A percentile compares a stretch with the other conserved stretches of the same genome.
These are phyloP conservation scores for Theobroma cacao DNA, from an alignment of 345 rosid species.

Conservation along the genomic window DNA sequence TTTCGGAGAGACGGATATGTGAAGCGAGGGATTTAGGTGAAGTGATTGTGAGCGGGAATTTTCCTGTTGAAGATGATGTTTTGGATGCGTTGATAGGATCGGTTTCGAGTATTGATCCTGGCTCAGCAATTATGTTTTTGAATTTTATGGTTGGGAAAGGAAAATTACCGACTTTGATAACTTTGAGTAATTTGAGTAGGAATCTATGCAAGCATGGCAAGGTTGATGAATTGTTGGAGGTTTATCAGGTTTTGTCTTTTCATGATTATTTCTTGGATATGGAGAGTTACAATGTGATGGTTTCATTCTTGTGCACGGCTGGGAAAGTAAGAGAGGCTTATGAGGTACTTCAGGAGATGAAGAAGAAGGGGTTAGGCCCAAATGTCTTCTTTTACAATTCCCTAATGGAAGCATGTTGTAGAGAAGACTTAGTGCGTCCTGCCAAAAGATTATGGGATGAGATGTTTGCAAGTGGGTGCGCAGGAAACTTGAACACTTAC, in stretches of 20 bases:
- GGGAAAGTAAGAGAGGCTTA: slow-evolving; percentile 80
- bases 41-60: slow-evolving; percentile 64
- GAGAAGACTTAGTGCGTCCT: slow-evolving; percentile 77
- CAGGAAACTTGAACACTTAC: slow-evolving; percentile 61
- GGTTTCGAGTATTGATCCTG: slow-evolving; percentile 62
- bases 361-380: slow-evolving; percentile 63
- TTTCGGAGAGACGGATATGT: slow-evolving; percentile 41
- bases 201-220: slow-evolving; percentile 62
- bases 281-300: slow-evolving; percentile 57
- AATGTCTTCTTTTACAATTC: slow-evolving; percentile 61
- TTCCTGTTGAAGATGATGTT: slow-evolving; percentile 70
- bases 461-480: slow-evolving; percentile 77
- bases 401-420: slow-evolving; percentile 82
- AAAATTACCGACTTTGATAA: slow-evolving; percentile 53
- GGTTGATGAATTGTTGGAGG: slow-evolving; percentile 48
- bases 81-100: slow-evolving; percentile 68
- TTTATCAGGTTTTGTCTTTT: slow-evolving; percentile 46
- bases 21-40: slow-evolving; percentile 77
- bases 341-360: slow-evolving; percentile 73
- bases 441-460: slow-evolving; percentile 95
- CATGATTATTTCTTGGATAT: slow-evolving; percentile 49
- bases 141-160: slow-evolving; percentile 51
- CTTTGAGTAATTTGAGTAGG: slow-evolving; percentile 65
- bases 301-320: slow-evolving; percentile 66
- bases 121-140: slow-evolving; percentile 53